Conservation (phyloP, 805 yeast genomes). For the Jamesozyma jinghongensis region DNA sequence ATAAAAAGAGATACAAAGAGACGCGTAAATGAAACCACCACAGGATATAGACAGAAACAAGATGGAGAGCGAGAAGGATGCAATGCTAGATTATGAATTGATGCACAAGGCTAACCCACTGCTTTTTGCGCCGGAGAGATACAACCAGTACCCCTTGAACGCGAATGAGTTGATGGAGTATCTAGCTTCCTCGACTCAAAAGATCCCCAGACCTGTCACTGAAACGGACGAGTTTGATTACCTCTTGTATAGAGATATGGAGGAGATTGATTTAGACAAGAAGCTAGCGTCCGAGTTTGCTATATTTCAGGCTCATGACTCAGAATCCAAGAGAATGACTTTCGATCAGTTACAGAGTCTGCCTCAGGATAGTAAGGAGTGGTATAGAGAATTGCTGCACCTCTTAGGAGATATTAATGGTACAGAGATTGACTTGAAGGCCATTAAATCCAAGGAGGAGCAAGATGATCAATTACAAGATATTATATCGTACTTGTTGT, state of each 20-base stretch:
- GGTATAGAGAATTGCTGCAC: constrained; percentile 15
- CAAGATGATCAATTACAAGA: constrained; percentile 16
- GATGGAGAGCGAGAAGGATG: no score
- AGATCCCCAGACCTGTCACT: constrained; percentile 13
- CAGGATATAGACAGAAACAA: no score
- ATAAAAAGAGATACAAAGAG: no score
- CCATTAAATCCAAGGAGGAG: not conserved
- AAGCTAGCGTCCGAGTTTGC: constrained; percentile 26
- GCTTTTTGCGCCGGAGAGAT: constrained; percentile 17
- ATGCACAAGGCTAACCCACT: constrained; percentile 23
- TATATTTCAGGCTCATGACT: constrained; percentile 15
- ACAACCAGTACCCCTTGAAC: constrained; percentile 24
- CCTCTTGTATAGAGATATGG: constrained; percentile 13
- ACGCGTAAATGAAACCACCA: no score
- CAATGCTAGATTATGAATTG: constrained; percentile 12
- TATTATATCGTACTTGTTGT: constrained; percentile 25
- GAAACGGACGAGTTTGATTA: constrained; percentile 22
- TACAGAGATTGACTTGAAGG: constrained; percentile 11
- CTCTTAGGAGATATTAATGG: constrained; percentile 16
- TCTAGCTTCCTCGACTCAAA: constrained; percentile 8
- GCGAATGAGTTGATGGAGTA: constrained; percentile 22
- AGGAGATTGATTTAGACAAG: constrained; percentile 20
- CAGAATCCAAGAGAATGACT: not conserved
- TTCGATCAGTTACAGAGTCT: constrained; percentile 10
- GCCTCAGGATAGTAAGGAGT: constrained; percentile 9